These are phyloP conservation scores for Teratosphaeria viscida DNA, from an alignment of 2,329 filamentous ascomycete species.

Conservation along the genomic window DNA sequence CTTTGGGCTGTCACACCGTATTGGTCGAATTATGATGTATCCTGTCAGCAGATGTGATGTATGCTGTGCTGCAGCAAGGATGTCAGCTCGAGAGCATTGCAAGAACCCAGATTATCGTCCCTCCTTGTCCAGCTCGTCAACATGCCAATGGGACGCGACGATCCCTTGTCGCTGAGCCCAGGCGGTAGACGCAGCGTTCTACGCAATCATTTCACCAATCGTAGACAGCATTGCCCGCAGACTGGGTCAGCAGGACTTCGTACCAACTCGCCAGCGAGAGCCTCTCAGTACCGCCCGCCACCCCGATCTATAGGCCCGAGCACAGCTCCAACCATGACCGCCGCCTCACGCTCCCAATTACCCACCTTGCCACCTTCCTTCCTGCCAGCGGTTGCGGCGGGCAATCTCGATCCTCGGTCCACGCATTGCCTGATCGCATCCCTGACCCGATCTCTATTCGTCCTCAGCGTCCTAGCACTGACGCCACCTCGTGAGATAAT, in stretches of 20 bases:
- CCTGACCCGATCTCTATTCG: constrained; percentile 62
- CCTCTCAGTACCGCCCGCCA: constrained; percentile 5
- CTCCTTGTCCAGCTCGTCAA: too few relatives aligned
- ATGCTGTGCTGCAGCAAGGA: too few relatives aligned
- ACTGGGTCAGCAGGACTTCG: too few relatives aligned
- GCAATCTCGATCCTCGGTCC: constrained; percentile 60
- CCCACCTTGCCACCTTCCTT: constrained; percentile 26
- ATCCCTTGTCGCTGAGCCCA: too few relatives aligned
- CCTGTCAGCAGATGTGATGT: too few relatives aligned
- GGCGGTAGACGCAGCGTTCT: too few relatives aligned
- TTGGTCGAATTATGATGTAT: too few relatives aligned
- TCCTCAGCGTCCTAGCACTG: constrained; percentile 66
- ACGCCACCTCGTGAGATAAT: constrained; percentile 75
- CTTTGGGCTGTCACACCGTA: not conserved
- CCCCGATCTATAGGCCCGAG: constrained; percentile 42
- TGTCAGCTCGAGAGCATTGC: too few relatives aligned
- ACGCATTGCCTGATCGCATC: constrained; percentile 79
- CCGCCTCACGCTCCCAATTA: constrained; percentile 82
- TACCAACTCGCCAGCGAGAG: not conserved
- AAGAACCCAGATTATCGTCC: too few relatives aligned
- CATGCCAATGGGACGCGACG: too few relatives aligned
- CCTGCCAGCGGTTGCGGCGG: constrained; percentile 35
- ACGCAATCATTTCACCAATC: too few relatives aligned
- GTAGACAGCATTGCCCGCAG: too few relatives aligned
- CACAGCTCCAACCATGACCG: constrained; percentile 86